These are phyloP conservation scores for Pisolithus marmoratus DNA, from an alignment of 768 basidiomycete genomes.

Conservation along the genomic window DNA sequence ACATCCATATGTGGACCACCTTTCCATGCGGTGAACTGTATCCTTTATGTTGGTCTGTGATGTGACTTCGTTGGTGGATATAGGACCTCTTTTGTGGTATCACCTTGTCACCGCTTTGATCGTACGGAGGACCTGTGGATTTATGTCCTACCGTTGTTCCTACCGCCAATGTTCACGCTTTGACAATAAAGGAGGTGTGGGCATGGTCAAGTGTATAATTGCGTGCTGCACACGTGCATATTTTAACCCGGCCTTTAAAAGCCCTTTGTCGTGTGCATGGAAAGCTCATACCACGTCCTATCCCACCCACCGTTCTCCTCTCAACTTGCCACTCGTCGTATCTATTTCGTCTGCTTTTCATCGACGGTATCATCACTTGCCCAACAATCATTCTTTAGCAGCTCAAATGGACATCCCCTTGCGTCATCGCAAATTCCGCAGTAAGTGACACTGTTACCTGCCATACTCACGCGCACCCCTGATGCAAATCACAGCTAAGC, in stretches of 20 bases:
- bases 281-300: conserved; percentile 15
- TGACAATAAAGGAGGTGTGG: conserved; percentile 8
- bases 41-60: too few relatives aligned
- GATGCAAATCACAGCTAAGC: conserved; percentile 24
- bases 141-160: conserved; percentile 4
- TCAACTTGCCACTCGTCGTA: too few relatives aligned
- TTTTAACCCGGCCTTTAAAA: conserved; percentile 28
- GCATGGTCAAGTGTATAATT: conserved; percentile 18
- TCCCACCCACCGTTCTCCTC: background rate
- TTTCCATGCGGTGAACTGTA: too few relatives aligned
- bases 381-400: background rate
- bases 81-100: background rate
- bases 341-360: too few relatives aligned
- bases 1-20: too few relatives aligned
- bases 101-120: background rate
- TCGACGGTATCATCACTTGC: background rate
- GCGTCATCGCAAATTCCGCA: conserved; percentile 25
- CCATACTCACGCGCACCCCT: background rate
- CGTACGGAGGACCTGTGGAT: conserved; percentile 5
- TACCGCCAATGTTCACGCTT: conserved; percentile 9
- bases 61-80: background rate
- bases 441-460: conserved; percentile 15
- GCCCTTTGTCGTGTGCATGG: conserved; percentile 15
- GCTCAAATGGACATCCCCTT: conserved; percentile 7
- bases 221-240: conserved; percentile 29